Evolutionary conservation across 2,329 filamentous ascomycete species (phyloP).

Genomic region (Acrocalymma vagum): DNA sequence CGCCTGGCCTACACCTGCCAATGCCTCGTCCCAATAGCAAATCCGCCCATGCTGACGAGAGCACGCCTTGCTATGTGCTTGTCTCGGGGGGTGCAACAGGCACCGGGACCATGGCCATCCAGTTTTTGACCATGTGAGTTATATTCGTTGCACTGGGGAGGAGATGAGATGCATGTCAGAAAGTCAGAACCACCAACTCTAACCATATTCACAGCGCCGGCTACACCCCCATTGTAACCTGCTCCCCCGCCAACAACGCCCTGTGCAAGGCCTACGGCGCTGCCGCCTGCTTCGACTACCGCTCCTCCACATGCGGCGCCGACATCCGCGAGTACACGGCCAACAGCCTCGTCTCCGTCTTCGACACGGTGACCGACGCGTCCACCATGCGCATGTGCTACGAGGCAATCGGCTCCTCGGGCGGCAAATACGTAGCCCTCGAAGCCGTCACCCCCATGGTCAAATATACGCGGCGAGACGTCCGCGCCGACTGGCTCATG

Average conservation of each 20-base stretch:
- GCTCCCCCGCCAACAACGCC: slow-evolving; percentile 53
- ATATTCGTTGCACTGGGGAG: too few species aligned
- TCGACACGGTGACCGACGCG: slow-evolving; percentile 55
- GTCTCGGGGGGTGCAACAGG: slow-evolving; percentile 58
- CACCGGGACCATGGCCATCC: slow-evolving; percentile 54
- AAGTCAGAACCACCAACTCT: not conserved
- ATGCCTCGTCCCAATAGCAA: slow-evolving; percentile 1
- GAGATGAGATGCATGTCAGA: not conserved
- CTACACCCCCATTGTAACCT: slow-evolving; percentile 54
- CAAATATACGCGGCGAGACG: slow-evolving; percentile 9
- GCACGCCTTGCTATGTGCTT: slow-evolving; percentile 41
- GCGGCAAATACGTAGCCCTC: slow-evolving; percentile 28
- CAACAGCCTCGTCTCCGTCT: slow-evolving; percentile 47
- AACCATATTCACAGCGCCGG: slow-evolving; percentile 34
- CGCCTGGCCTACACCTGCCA: slow-evolving; percentile 3
- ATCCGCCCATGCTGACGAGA: not conserved
- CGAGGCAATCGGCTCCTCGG: slow-evolving; percentile 24
- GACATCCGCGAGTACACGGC: slow-evolving; percentile 49
- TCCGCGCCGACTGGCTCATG: slow-evolving; percentile 23
- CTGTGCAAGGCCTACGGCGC: slow-evolving; percentile 56
- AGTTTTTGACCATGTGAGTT: slow-evolving; percentile 37
- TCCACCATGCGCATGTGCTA: slow-evolving; percentile 26
- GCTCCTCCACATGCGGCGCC: slow-evolving; percentile 37
- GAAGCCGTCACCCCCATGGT: slow-evolving; percentile 5
- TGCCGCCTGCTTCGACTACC: slow-evolving; percentile 57